phyloP scores from a whole-genome alignment of 1,139 yeast species.

The Eremothecium coryli region DNA sequence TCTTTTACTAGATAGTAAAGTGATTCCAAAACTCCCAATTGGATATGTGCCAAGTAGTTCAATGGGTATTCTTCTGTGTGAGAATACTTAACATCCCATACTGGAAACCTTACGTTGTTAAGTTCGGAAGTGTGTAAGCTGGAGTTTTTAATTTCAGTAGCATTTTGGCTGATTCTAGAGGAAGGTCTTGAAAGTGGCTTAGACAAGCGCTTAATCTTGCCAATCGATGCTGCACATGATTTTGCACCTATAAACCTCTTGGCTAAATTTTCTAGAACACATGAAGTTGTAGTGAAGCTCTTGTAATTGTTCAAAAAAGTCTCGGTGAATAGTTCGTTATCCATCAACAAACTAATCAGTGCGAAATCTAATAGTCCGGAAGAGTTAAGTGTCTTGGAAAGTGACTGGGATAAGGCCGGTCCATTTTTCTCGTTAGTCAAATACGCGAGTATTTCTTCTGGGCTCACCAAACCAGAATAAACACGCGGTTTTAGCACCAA shows the following conservation, averaged over 20 bases:
- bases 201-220: conserved; percentile 17
- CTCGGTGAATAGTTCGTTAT: conserved; percentile 49
- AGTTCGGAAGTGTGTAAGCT: conserved; percentile 2
- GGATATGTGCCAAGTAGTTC: conserved; percentile 56
- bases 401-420: conserved; percentile 6
- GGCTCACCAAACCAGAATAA: conserved; percentile 41
- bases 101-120: conserved; percentile 25
- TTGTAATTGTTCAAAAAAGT: conserved; percentile 60
- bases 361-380: conserved; percentile 30
- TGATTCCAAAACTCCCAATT: conserved; percentile 74
- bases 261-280: conserved; percentile 41
- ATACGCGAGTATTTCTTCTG: conserved; percentile 36
- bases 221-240: conserved; percentile 47
- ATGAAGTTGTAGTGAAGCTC: conserved; percentile 49
- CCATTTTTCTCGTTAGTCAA: conserved; percentile 24
- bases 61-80: conserved; percentile 32
- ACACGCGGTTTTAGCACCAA: conserved; percentile 53
- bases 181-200: background rate
- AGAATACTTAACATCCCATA: conserved; percentile 39
- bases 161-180: conserved; percentile 7
- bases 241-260: conserved; percentile 50
- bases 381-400: conserved; percentile 2
- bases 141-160: conserved; percentile 1
- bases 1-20: conserved; percentile 61
- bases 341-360: conserved; percentile 41